Percentiles rank a stretch among this genome's conserved stretches.
phyloP scores from a whole-genome alignment of 768 basidiomycete genomes.

The Sistotremastrum suecicum region DNA sequence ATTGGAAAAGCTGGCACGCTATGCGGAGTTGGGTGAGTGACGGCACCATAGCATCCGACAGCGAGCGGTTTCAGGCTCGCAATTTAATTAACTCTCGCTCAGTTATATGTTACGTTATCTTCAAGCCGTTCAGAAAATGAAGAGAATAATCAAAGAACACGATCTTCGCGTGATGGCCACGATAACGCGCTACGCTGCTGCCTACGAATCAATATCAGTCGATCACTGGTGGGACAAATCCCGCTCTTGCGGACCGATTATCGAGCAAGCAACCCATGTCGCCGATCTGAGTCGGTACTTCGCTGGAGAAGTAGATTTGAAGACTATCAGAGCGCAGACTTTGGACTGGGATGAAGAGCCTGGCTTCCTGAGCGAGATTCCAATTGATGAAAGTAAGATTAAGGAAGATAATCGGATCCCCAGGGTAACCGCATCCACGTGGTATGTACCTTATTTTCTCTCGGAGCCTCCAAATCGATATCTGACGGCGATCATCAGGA shows the following conservation, averaged over 20 bases:
- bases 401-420: conserved; percentile 31
- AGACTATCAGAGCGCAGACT: conserved; percentile 21
- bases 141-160: conserved; percentile 33
- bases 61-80: too few relatives aligned
- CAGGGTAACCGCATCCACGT: conserved; percentile 32
- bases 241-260: conserved; percentile 16
- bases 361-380: conserved; percentile 27
- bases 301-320: conserved; percentile 27
- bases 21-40: conserved; percentile 22
- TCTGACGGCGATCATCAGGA: conserved; percentile 9
- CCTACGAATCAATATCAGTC: conserved; percentile 15
- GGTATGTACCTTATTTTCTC: conserved; percentile 11
- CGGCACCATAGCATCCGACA: neutral
- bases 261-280: conserved; percentile 33
- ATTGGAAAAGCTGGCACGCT: conserved; percentile 17
- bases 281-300: conserved; percentile 33
- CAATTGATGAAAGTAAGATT: conserved; percentile 28
- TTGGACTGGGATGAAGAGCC: conserved; percentile 30
- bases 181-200: conserved; percentile 31
- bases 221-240: conserved; percentile 17
- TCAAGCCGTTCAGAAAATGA: conserved; percentile 34
- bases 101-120: conserved; percentile 31
- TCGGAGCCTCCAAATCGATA: too few relatives aligned
- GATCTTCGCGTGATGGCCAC: conserved; percentile 37
- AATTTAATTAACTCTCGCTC: neutral